Conservation (phyloP, 345 rosid genomes). For the Dipteronia dyeriana region DNA sequence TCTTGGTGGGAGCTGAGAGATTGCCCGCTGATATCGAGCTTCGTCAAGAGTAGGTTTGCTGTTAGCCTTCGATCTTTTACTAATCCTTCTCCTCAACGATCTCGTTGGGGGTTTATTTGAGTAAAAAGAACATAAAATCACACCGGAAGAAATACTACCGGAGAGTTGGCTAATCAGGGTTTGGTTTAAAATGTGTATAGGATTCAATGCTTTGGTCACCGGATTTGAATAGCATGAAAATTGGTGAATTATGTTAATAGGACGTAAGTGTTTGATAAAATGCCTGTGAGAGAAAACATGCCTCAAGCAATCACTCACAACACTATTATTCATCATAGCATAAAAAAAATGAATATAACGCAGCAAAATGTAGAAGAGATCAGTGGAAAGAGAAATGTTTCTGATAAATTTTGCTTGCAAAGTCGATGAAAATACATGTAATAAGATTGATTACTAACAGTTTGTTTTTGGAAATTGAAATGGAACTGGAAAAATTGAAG, state of each 20-base stretch:
- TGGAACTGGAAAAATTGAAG: neutral
- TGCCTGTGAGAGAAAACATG: constrained; percentile 3
- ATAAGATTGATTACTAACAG: neutral
- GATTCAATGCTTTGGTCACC: neutral
- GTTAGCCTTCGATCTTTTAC: constrained; percentile 52
- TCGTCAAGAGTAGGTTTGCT: constrained; percentile 57
- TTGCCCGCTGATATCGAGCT: constrained; percentile 44
- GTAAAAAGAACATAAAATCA: constrained; percentile 30
- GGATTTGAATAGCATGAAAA: neutral
- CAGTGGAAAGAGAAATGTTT: neutral
- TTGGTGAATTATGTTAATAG: constrained; percentile 1
- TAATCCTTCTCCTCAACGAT: constrained; percentile 58
- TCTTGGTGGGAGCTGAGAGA: constrained; percentile 67
- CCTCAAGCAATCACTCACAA: neutral
- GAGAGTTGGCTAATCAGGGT: neutral
- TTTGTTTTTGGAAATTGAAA: neutral
- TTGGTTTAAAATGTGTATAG: neutral
- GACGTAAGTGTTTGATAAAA: constrained; percentile 5
- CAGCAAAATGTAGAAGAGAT: too few species aligned
- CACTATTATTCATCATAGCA: neutral
- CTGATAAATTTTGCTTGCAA: too few species aligned
- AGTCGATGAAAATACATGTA: too few species aligned
- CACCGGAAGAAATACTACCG: neutral
- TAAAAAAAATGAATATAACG: neutral
- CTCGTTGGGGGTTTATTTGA: constrained; percentile 56